Percentiles rank a stretch among this genome's conserved stretches.
phyloP scores from a whole-genome alignment of 805 yeast species.

The Candida silvatica region DNA sequence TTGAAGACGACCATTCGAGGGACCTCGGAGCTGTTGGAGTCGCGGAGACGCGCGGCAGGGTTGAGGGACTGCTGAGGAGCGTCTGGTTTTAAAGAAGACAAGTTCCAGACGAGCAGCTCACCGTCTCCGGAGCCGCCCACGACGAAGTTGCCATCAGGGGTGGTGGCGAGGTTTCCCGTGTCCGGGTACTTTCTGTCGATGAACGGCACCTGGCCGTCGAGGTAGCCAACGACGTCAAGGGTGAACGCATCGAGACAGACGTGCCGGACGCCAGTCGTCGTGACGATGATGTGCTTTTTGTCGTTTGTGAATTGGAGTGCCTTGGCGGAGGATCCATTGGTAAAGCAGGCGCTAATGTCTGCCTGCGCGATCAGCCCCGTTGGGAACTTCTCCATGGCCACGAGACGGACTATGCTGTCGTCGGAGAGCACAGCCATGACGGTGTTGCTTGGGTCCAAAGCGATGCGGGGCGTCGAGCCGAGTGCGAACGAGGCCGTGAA shows the following conservation, averaged over 20 bases:
- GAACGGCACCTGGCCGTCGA: conserved; percentile 41
- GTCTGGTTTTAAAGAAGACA: conserved; percentile 5
- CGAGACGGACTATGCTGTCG: conserved; percentile 9
- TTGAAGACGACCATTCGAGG: conserved; percentile 50
- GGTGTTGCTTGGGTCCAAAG: conserved; percentile 79
- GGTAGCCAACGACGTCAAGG: conserved; percentile 14
- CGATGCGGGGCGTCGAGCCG: conserved; percentile 34
- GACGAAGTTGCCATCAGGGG: conserved; percentile 61
- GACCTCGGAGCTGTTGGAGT: conserved; percentile 12
- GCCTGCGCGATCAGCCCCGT: conserved; percentile 11
- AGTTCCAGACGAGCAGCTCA: conserved; percentile 45
- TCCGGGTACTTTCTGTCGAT: conserved; percentile 27
- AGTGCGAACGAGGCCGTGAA: conserved; percentile 55
- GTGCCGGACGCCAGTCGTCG: conserved; percentile 46
- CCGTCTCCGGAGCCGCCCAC: conserved; percentile 54
- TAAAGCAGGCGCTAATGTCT: conserved; percentile 29
- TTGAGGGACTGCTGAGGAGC: not conserved
- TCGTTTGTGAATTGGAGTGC: conserved; percentile 74
- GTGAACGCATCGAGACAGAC: conserved; percentile 31
- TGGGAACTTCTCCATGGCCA: conserved; percentile 14
- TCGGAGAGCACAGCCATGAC: conserved; percentile 54
- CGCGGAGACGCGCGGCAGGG: conserved; percentile 5
- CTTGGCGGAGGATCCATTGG: conserved; percentile 13
- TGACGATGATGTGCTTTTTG: conserved; percentile 53
- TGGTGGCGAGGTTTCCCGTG: conserved; percentile 48